Percentiles rank a stretch among this genome's conserved stretches.
Conservation (phyloP, 805 yeast genomes). For the Saccharomycopsis capsularis region DNA sequence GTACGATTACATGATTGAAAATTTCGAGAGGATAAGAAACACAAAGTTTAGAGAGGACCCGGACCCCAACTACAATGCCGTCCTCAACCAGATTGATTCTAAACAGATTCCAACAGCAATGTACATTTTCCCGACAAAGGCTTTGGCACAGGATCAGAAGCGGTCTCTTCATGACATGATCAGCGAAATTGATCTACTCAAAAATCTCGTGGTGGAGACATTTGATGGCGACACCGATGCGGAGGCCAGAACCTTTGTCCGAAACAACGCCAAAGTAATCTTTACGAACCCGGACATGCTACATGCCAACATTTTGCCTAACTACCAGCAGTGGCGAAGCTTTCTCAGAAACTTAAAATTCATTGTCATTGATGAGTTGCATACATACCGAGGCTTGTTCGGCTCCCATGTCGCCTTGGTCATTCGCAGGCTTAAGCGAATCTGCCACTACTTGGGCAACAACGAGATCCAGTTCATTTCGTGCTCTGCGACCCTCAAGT, state of each 20-base stretch:
- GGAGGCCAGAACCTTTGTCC: conserved; percentile 43
- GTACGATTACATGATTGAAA: conserved; percentile 23
- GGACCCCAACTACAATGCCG: not conserved
- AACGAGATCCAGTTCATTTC: conserved; percentile 60
- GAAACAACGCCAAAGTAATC: conserved; percentile 65
- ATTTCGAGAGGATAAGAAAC: conserved; percentile 35
- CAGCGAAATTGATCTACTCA: conserved; percentile 39
- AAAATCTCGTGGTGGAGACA: conserved; percentile 56
- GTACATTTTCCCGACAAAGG: conserved; percentile 94
- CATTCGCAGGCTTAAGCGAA: conserved; percentile 68
- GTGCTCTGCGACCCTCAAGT: conserved; percentile 87
- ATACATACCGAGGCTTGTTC: conserved; percentile 81
- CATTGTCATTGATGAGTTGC: conserved; percentile 81
- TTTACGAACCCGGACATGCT: conserved; percentile 95
- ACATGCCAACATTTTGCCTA: conserved; percentile 78
- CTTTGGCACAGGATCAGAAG: conserved; percentile 94
- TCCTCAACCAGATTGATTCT: conserved; percentile 20
- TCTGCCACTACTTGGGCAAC: conserved; percentile 50
- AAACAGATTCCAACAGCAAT: conserved; percentile 49
- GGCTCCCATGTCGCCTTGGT: conserved; percentile 89
- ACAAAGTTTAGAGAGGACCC: conserved; percentile 13
- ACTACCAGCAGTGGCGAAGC: conserved; percentile 63
- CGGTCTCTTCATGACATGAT: conserved; percentile 62
- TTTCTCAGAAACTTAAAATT: conserved; percentile 59
- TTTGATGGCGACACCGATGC: conserved; percentile 90